Evolutionary conservation across 2,329 filamentous ascomycete genomes (phyloP).

Genomic region (Pyrenochaeta sp.): DNA sequence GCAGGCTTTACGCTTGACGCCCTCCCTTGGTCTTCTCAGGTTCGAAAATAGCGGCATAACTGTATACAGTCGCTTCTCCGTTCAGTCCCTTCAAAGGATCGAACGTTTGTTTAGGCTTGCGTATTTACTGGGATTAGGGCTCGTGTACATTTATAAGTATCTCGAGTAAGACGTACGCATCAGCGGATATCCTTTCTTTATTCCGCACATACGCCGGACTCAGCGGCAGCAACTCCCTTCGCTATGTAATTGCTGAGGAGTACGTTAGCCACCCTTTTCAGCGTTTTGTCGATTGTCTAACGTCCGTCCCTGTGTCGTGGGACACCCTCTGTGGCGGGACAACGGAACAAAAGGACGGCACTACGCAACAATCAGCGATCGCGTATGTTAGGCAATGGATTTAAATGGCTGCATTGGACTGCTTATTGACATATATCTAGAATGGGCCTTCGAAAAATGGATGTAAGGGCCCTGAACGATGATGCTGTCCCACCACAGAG

Average conservation of each 20-base stretch:
- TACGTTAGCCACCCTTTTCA: background rate
- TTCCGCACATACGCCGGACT: background rate
- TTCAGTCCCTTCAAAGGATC: background rate
- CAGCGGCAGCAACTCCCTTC: background rate
- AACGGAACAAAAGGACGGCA: too few species aligned
- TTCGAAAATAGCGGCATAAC: constrained; percentile 1
- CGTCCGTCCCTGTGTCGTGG: too few species aligned
- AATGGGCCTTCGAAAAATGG: too few species aligned
- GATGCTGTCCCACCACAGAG: too few species aligned
- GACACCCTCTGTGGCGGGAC: too few species aligned
- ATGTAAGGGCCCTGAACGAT: too few species aligned
- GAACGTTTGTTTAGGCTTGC: background rate
- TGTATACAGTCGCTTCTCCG: background rate
- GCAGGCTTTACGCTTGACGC: background rate
- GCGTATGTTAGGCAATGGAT: too few species aligned
- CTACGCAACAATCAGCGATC: too few species aligned
- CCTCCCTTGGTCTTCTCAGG: background rate
- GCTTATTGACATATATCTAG: too few species aligned
- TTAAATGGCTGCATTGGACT: too few species aligned
- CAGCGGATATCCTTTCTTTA: background rate
- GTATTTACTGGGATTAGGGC: background rate
- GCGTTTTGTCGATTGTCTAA: background rate
- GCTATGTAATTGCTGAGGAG: background rate
- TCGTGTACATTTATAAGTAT: background rate
- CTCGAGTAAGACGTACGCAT: background rate